Conservation (phyloP, 345 rosid species). For the Streptanthus diversifolius region DNA sequence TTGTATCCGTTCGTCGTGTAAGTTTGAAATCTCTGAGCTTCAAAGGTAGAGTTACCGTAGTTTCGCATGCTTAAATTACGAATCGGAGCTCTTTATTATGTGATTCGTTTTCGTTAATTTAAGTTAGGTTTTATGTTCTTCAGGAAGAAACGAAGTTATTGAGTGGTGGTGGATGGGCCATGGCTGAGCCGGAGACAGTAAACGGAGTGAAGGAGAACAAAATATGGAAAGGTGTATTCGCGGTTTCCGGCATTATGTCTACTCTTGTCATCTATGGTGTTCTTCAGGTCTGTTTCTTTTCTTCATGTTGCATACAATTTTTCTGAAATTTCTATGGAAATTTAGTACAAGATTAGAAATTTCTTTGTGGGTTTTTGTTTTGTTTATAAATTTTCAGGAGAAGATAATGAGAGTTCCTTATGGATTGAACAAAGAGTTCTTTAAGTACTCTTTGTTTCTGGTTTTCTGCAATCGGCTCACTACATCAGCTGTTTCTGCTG, state of each 20-base stretch:
- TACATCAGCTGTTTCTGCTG: slow-evolving; percentile 87
- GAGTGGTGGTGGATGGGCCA: slow-evolving; percentile 43
- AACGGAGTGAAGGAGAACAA: slow-evolving; percentile 47
- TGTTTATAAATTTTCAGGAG: slow-evolving; percentile 49
- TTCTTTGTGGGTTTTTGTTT: not conserved
- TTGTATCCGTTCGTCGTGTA: not conserved
- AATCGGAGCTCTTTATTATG: slow-evolving; percentile 10
- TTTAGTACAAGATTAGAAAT: not conserved
- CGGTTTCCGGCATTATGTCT: slow-evolving; percentile 80
- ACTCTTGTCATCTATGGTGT: slow-evolving; percentile 94
- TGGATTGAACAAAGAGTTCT: slow-evolving; percentile 68
- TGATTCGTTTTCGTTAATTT: not conserved
- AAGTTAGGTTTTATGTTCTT: not conserved
- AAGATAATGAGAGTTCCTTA: slow-evolving; percentile 92
- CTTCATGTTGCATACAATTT: not conserved
- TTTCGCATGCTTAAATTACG: not conserved
- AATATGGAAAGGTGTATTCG: slow-evolving; percentile 70
- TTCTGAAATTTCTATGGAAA: not conserved
- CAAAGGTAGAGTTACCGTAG: not conserved
- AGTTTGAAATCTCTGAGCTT: slow-evolving; percentile 13
- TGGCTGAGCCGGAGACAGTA: slow-evolving; percentile 57
- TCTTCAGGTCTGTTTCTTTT: slow-evolving; percentile 52
- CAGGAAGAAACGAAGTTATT: not conserved
- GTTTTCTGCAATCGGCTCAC: slow-evolving; percentile 91
- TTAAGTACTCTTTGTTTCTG: slow-evolving; percentile 78